phyloP scores from a whole-genome alignment of 805 yeast genomes.

The Saturnispora ahearnii region DNA sequence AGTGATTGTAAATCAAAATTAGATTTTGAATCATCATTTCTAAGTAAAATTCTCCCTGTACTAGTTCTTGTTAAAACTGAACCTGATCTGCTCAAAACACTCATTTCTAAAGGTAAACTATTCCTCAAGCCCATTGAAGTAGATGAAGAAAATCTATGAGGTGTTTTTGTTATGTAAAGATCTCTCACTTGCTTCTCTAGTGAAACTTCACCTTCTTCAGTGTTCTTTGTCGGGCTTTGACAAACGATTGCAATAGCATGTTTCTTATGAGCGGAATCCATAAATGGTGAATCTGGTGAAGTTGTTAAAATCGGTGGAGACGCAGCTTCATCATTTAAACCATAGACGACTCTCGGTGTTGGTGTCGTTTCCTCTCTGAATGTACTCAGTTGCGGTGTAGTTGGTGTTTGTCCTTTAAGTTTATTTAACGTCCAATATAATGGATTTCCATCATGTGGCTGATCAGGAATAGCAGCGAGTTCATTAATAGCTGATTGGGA shows the following conservation, averaged over 20 bases:
- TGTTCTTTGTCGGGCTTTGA: conserved; percentile 9
- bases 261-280: conserved; percentile 10
- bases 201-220: conserved; percentile 22
- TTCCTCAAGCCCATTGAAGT: background rate
- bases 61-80: conserved; percentile 8
- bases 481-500: conserved; percentile 57
- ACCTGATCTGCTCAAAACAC: conserved; percentile 10
- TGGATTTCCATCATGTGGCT: conserved; percentile 59
- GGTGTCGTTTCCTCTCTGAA: conserved; percentile 1
- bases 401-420: conserved; percentile 54
- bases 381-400: conserved; percentile 1
- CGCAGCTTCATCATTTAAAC: conserved; percentile 23
- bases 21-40: conserved; percentile 14
- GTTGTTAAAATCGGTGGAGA: background rate
- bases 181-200: conserved; percentile 29
- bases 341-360: conserved; percentile 15
- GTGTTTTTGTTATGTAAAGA: conserved; percentile 22
- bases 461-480: conserved; percentile 81
- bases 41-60: conserved; percentile 9
- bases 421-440: conserved; percentile 64
- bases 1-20: conserved; percentile 25
- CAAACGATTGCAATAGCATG: conserved; percentile 15
- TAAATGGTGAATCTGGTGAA: conserved; percentile 1
- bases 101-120: conserved; percentile 11
- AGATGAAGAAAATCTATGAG: conserved; percentile 9